phyloP scores from a whole-genome alignment of 371 early-diverging fungal genomes.

The Mucor saturninus region DNA sequence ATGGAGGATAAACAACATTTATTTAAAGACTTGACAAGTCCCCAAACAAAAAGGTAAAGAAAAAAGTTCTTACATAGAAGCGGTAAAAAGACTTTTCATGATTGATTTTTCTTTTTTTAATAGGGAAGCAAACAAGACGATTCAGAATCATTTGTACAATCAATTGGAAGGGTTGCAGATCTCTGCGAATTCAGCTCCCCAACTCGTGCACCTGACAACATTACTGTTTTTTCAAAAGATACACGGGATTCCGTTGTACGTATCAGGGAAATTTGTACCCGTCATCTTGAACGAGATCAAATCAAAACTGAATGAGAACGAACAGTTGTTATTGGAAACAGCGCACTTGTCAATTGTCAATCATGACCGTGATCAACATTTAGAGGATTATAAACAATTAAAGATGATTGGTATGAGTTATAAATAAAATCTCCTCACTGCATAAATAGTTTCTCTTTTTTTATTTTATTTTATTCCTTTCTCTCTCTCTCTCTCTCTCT shows the following conservation, averaged over 20 bases:
- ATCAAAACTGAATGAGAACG: neutral
- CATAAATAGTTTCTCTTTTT: neutral
- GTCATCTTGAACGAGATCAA: conserved; percentile 15
- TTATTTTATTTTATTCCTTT: conserved; percentile 1
- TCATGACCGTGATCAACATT: conserved; percentile 4
- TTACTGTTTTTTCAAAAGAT: conserved; percentile 19
- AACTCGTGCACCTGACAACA: conserved; percentile 20
- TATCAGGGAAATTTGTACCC: conserved; percentile 33
- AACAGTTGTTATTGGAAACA: conserved; percentile 4
- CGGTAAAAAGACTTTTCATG: neutral
- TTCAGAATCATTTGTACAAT: conserved; percentile 15
- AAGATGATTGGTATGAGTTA: conserved; percentile 11
- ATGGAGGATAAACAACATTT: conserved; percentile 10
- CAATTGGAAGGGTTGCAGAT: conserved; percentile 14
- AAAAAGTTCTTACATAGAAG: neutral
- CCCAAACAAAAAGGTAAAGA: conserved; percentile 1
- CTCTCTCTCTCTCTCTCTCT: neutral
- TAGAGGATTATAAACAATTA: conserved; percentile 10
- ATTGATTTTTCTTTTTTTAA: neutral
- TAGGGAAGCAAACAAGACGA: conserved; percentile 8
- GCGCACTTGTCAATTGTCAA: conserved; percentile 20
- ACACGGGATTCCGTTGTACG: conserved; percentile 22
- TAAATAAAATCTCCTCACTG: neutral
- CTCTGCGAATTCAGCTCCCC: conserved; percentile 15
- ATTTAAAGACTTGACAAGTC: conserved; percentile 3